Conservation (phyloP, 805 yeast genomes). For the Starmerella davenportii region DNA sequence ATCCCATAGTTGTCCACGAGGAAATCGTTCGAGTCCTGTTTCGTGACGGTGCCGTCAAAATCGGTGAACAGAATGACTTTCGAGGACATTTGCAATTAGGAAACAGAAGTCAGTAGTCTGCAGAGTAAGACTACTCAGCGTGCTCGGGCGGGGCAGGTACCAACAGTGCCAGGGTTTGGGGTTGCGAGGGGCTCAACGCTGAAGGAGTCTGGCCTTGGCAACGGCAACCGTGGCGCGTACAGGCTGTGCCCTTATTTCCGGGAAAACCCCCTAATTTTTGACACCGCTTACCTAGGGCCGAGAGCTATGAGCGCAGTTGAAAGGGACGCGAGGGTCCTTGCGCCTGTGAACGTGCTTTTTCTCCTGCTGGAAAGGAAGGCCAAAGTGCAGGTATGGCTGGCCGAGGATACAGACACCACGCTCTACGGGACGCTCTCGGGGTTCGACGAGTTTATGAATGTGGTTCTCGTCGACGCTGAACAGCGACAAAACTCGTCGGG, state of each 20-base stretch:
- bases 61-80: slow-evolving; percentile 85
- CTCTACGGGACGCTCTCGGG: slow-evolving; percentile 72
- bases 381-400: slow-evolving; percentile 71
- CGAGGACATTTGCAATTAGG: background rate
- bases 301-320: no score
- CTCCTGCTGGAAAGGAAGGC: slow-evolving; percentile 69
- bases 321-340: slow-evolving; percentile 36
- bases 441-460: slow-evolving; percentile 94
- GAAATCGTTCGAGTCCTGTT: slow-evolving; percentile 86
- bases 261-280: no score
- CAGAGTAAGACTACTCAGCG: slow-evolving; percentile 18
- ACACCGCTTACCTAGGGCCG: no score
- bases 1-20: slow-evolving; percentile 80
- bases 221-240: no score
- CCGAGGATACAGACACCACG: slow-evolving; percentile 60
- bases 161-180: no score
- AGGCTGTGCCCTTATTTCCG: no score
- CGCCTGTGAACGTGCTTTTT: slow-evolving; percentile 85
- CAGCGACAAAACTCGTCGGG: slow-evolving; percentile 46
- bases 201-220: no score
- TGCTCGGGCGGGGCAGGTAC: background rate
- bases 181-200: no score
- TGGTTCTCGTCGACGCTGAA: slow-evolving; percentile 40
- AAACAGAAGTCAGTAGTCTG: slow-evolving; percentile 22
- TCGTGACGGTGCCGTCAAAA: slow-evolving; percentile 94